These are phyloP conservation scores for Eucalyptus erythrocorys DNA, from an alignment of 345 rosid species.

Conservation along the genomic window DNA sequence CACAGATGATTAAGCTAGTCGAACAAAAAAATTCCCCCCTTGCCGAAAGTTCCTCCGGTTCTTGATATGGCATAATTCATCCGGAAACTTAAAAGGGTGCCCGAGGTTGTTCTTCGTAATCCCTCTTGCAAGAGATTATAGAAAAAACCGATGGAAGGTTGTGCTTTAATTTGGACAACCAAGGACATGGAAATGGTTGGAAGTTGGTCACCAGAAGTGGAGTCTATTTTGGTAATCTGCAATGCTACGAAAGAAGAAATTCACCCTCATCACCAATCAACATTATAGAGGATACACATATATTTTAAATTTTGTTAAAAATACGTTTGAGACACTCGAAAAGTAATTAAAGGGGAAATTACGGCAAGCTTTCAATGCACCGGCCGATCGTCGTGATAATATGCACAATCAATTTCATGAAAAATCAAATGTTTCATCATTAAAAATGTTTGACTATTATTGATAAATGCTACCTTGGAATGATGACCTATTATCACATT, in stretches of 20 bases:
- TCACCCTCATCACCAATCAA: background rate
- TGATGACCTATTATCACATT: background rate
- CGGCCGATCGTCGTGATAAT: background rate
- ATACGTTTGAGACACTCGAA: background rate
- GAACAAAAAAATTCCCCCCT: background rate
- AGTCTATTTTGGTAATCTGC: background rate
- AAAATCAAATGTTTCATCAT: too few relatives aligned
- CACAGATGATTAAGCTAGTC: background rate
- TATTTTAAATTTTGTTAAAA: background rate
- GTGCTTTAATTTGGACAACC: background rate
- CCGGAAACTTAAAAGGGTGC: background rate
- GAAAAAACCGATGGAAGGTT: background rate
- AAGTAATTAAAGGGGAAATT: background rate
- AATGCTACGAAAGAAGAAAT: background rate
- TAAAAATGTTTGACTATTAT: too few relatives aligned
- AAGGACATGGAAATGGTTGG: background rate
- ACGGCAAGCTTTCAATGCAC: background rate
- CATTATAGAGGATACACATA: background rate
- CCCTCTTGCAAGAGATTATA: background rate
- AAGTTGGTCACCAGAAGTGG: background rate
- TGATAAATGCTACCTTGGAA: too few relatives aligned
- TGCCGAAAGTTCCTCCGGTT: background rate
- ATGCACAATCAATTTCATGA: background rate
- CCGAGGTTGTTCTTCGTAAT: background rate
- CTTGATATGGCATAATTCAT: background rate